Evolutionary conservation across 164 flowering plant species (phyloP).

Genomic region (Buxus sempervirens): DNA sequence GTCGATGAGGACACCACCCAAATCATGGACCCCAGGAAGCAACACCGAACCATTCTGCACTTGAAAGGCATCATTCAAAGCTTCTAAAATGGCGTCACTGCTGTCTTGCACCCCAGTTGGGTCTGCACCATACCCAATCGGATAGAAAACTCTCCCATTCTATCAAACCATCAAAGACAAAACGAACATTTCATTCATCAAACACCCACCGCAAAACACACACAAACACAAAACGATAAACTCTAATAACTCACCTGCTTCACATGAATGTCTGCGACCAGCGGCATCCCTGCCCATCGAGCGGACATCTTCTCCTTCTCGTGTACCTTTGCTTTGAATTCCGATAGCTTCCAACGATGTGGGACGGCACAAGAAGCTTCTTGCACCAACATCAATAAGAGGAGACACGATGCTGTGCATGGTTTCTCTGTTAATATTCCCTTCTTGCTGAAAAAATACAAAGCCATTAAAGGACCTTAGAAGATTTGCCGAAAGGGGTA

Average conservation of each 20-base stretch:
- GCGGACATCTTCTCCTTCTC: neutral
- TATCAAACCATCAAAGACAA: neutral
- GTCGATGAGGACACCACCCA: slow-evolving; percentile 6
- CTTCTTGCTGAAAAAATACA: too few species aligned
- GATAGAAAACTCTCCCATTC: slow-evolving; percentile 4
- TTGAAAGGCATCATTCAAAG: slow-evolving; percentile 1
- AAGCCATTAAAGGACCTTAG: too few species aligned
- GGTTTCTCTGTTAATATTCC: neutral
- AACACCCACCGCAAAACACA: neutral
- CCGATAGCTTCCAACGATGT: slow-evolving; percentile 10
- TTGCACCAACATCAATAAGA: slow-evolving; percentile 4
- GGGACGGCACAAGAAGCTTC: slow-evolving; percentile 11
- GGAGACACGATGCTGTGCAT: neutral
- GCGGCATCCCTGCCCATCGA: neutral
- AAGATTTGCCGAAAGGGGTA: too few species aligned
- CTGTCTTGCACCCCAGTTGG: slow-evolving; percentile 4
- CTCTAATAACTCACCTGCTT: neutral
- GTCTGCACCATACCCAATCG: slow-evolving; percentile 7
- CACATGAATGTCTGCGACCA: neutral
- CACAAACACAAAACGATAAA: neutral
- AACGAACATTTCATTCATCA: neutral
- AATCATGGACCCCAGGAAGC: neutral
- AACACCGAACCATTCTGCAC: neutral
- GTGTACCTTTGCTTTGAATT: slow-evolving; percentile 16
- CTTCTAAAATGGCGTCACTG: neutral